These are phyloP conservation scores for Porcisia deanei DNA, from an alignment of 208 protist genomes.

Conservation along the genomic window DNA sequence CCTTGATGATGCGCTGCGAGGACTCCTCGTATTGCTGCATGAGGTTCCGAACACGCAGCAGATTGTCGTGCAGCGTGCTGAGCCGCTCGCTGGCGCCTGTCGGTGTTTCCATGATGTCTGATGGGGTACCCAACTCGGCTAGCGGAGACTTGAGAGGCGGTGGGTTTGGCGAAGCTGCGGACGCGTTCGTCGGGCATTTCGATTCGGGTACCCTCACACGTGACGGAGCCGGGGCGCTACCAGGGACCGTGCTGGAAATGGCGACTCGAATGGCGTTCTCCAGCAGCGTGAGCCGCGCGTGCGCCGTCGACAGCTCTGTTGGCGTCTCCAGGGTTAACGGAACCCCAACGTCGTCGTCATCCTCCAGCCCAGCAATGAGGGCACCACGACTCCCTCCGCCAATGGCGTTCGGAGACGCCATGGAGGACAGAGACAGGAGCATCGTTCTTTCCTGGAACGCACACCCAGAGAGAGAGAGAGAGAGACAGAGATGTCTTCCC, in stretches of 20 bases:
- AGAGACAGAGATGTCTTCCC: too few species aligned
- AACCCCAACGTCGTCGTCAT: not conserved
- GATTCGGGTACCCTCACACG: not conserved
- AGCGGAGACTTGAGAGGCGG: not conserved
- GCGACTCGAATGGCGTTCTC: constrained; percentile 22
- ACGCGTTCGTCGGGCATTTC: not conserved
- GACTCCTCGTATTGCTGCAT: constrained; percentile 39
- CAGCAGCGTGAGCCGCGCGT: constrained; percentile 25
- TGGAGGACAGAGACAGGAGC: not conserved
- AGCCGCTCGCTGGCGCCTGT: constrained; percentile 17
- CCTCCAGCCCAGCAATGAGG: not conserved
- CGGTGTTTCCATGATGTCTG: constrained; percentile 1
- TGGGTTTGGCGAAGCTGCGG: not conserved
- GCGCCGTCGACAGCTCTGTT: constrained; percentile 13
- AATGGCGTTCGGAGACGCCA: not conserved
- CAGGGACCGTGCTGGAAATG: not conserved
- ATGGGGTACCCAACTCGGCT: not conserved
- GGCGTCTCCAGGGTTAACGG: not conserved
- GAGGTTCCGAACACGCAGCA: constrained; percentile 24
- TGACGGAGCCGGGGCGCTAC: not conserved
- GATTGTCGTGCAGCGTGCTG: constrained; percentile 19
- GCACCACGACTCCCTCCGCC: not conserved
- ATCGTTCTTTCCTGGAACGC: not conserved
- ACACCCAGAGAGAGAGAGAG: not conserved
- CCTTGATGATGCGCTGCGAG: constrained; percentile 25